Percentiles rank a stretch among this genome's conserved stretches.
These are phyloP conservation scores for Coemansia sp. DNA, from an alignment of 192 early-diverging fungal species.

Conservation along the genomic window DNA sequence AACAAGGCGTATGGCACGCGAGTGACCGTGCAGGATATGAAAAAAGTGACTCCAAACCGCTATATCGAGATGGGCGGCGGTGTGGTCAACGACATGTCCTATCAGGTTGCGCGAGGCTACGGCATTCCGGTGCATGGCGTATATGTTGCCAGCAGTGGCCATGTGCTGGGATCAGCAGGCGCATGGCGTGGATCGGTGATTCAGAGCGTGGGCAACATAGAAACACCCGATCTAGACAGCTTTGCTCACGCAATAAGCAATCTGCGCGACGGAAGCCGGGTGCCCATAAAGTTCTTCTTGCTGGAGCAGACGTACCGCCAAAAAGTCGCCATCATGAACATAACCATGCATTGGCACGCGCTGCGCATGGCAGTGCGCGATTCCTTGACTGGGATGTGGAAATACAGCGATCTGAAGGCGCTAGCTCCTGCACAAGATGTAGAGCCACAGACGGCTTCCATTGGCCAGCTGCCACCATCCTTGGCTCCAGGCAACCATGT, in stretches of 20 bases:
- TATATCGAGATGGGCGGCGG: conserved; percentile 90
- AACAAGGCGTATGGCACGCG: conserved; percentile 47
- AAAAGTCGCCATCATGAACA: conserved; percentile 77
- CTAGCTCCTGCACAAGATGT: conserved; percentile 52
- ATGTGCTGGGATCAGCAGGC: conserved; percentile 65
- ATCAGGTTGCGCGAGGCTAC: conserved; percentile 74
- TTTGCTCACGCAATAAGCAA: conserved; percentile 71
- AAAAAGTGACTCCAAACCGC: conserved; percentile 75
- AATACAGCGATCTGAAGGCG: conserved; percentile 66
- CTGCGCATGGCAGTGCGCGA: conserved; percentile 78
- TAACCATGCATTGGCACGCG: conserved; percentile 84
- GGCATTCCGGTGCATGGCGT: conserved; percentile 70
- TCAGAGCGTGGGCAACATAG: conserved; percentile 65
- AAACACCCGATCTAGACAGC: conserved; percentile 70
- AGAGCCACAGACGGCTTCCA: conserved; percentile 67
- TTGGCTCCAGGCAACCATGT: conserved; percentile 70
- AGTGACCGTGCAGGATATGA: conserved; percentile 65
- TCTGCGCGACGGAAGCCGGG: conserved; percentile 73
- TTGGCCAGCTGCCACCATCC: conserved; percentile 66
- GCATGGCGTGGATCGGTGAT: conserved; percentile 73
- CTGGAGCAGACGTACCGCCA: conserved; percentile 80
- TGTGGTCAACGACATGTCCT: conserved; percentile 73
- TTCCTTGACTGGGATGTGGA: conserved; percentile 77
- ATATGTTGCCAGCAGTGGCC: conserved; percentile 74
- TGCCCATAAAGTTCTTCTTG: conserved; percentile 67